These are phyloP conservation scores for Sugiyamaella marilandica DNA, from an alignment of 805 yeast genomes.

Conservation along the genomic window DNA sequence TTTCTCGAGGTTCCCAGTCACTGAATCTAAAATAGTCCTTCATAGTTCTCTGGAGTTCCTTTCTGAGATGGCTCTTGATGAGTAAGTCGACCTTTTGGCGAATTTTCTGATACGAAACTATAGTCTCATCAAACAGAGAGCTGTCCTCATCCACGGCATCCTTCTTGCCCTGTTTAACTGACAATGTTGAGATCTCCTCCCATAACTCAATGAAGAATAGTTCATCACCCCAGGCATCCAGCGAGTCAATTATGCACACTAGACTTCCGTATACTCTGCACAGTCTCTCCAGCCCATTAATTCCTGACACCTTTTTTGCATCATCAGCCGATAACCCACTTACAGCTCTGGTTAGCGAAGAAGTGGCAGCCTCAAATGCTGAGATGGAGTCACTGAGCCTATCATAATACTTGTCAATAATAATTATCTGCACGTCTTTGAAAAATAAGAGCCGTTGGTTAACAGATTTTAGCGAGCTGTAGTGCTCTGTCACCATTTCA, in stretches of 20 bases:
- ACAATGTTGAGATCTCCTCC: slow-evolving; percentile 32
- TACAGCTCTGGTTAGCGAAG: slow-evolving; percentile 34
- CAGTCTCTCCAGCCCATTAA: slow-evolving; percentile 38
- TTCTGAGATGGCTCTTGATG: slow-evolving; percentile 33
- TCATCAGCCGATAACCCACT: slow-evolving; percentile 32
- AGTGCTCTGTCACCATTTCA: slow-evolving; percentile 52
- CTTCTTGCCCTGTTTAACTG: slow-evolving; percentile 7
- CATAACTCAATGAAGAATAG: slow-evolving; percentile 41
- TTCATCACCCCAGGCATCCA: slow-evolving; percentile 43
- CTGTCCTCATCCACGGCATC: slow-evolving; percentile 26
- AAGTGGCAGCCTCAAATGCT: slow-evolving; percentile 40
- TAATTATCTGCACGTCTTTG: slow-evolving; percentile 51
- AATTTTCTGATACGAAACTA: slow-evolving; percentile 36
- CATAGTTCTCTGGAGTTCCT: slow-evolving; percentile 36
- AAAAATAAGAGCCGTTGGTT: slow-evolving; percentile 53
- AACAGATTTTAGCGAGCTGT: slow-evolving; percentile 40
- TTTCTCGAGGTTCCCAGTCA: slow-evolving; percentile 26
- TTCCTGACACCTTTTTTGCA: slow-evolving; percentile 29
- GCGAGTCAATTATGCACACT: slow-evolving; percentile 36
- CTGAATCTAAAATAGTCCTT: slow-evolving; percentile 34
- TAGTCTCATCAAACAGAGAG: slow-evolving; percentile 44
- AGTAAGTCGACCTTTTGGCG: slow-evolving; percentile 29
- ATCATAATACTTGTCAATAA: slow-evolving; percentile 50
- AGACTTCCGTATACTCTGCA: slow-evolving; percentile 38
- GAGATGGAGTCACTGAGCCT: slow-evolving; percentile 40